Conservation (phyloP, 331 rosid genomes). For the Pyracantha coccinea region DNA sequence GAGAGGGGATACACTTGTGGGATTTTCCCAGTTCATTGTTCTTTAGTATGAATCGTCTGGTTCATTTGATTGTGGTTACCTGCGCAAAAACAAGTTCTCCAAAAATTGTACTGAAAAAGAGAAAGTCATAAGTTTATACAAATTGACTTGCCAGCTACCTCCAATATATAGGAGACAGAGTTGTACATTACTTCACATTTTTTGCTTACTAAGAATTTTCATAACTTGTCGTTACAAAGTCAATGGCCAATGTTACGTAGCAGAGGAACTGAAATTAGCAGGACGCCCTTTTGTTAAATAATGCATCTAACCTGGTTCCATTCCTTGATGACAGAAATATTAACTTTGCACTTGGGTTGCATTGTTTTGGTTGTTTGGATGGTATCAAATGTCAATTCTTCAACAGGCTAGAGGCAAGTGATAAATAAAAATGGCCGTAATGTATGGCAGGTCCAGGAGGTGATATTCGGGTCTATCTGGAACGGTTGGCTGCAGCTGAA, state of each 20-base stretch:
- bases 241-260: background rate
- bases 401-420: background rate
- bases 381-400: background rate
- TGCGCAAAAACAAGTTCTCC: background rate
- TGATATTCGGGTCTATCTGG: slow-evolving; percentile 36
- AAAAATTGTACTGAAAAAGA: background rate
- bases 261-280: background rate
- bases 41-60: background rate
- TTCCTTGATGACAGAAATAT: background rate
- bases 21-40: background rate
- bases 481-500: slow-evolving; percentile 33
- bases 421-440: background rate
- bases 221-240: background rate
- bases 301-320: background rate
- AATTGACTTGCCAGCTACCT: background rate
- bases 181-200: background rate
- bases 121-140: background rate
- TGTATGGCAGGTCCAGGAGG: slow-evolving; percentile 33
- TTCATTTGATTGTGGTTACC: background rate
- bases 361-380: background rate
- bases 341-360: background rate
- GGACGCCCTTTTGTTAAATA: background rate
- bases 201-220: background rate
- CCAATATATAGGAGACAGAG: background rate
- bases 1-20: background rate